Percentiles rank a stretch among this genome's conserved stretches.
phyloP scores from a whole-genome alignment of 2,329 filamentous ascomycete species.

The Coleophoma crateriformis region DNA sequence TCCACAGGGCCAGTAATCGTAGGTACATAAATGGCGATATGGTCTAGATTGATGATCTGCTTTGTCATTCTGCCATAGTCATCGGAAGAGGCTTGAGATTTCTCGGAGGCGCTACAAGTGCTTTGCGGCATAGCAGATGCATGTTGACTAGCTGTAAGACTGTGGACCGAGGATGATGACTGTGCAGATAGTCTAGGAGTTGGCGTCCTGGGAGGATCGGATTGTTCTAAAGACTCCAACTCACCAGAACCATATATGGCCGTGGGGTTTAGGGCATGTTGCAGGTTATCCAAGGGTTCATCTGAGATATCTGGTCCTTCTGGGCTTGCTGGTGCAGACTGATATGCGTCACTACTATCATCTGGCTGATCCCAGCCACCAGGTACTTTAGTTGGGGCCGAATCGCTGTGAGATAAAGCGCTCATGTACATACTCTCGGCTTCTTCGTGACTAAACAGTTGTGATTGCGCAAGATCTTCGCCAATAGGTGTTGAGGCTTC shows the following conservation, averaged over 20 bases:
- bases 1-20: conserved; percentile 7
- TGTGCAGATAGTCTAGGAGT: conserved; percentile 6
- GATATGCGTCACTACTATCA: conserved; percentile 8
- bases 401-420: conserved; percentile 46
- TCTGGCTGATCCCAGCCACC: conserved; percentile 20
- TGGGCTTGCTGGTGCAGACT: conserved; percentile 14
- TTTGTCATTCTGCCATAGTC: conserved; percentile 23
- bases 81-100: conserved; percentile 19
- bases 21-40: conserved; percentile 28
- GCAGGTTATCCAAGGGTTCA: conserved; percentile 16
- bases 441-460: conserved; percentile 71
- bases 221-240: background rate
- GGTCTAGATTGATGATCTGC: conserved; percentile 28
- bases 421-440: conserved; percentile 87
- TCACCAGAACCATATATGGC: conserved; percentile 1
- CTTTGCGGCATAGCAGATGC: conserved; percentile 13
- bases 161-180: conserved; percentile 1
- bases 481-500: conserved; percentile 11
- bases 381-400: conserved; percentile 12
- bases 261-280: conserved; percentile 14
- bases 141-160: background rate
- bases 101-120: conserved; percentile 17
- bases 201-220: conserved; percentile 3
- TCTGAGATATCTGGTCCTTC: conserved; percentile 1
- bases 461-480: conserved; percentile 55